These are phyloP conservation scores for Zygosaccharomyces bisporus DNA, from an alignment of 805 yeast genomes.

Conservation along the genomic window DNA sequence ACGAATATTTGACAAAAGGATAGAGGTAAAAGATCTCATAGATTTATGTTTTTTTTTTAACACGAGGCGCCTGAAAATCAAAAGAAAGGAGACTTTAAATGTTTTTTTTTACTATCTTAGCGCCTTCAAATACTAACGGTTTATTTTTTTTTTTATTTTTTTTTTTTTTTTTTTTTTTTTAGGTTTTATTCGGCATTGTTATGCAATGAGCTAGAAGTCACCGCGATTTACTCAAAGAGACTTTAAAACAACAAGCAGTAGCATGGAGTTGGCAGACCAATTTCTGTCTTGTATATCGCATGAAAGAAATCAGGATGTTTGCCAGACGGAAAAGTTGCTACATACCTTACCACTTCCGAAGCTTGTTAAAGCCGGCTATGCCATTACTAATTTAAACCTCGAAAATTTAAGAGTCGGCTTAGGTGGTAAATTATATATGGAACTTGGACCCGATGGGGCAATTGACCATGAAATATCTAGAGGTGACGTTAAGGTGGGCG, in stretches of 20 bases:
- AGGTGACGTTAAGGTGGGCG: conserved; percentile 68
- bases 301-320: conserved; percentile 53
- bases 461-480: conserved; percentile 37
- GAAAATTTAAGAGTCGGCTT: conserved; percentile 69
- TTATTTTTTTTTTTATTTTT: no score
- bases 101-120: no score
- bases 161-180: no score
- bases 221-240: no score
- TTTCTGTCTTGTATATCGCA: conserved; percentile 42
- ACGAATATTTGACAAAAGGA: no score
- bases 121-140: no score
- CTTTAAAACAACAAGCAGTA: conserved; percentile 16
- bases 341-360: conserved; percentile 54
- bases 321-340: conserved; percentile 44
- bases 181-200: no score
- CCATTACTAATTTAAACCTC: conserved; percentile 60
- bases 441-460: conserved; percentile 54
- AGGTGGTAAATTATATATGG: conserved; percentile 60
- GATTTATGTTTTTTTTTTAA: no score
- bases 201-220: no score
- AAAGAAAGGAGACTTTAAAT: no score
- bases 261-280: conserved; percentile 35
- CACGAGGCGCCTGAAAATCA: no score
- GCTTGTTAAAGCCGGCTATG: conserved; percentile 70
- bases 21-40: no score